Evolutionary conservation across 768 basidiomycete species (phyloP).

Genomic region (Boletus subcaerulescens): DNA sequence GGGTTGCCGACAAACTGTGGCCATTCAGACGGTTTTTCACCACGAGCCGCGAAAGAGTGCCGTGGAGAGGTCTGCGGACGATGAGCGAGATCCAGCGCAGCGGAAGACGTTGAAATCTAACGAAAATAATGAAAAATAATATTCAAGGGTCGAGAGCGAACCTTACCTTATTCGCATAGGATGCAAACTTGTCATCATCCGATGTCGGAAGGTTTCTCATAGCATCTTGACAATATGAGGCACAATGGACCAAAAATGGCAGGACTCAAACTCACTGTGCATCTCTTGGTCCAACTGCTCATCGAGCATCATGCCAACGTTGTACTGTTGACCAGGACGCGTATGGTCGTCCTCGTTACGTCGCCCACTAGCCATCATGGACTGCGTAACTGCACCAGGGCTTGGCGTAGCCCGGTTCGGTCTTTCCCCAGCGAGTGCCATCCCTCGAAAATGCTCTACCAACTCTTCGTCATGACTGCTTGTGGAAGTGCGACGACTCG

Average conservation of each 20-base stretch:
- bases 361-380: slow-evolving; percentile 51
- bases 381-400: slow-evolving; percentile 49
- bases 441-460: slow-evolving; percentile 68
- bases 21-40: slow-evolving; percentile 88
- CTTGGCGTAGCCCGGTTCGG: slow-evolving; percentile 55
- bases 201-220: slow-evolving; percentile 86
- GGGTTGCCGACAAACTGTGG: slow-evolving; percentile 75
- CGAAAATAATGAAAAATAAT: neutral
- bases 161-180: slow-evolving; percentile 63
- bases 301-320: slow-evolving; percentile 88
- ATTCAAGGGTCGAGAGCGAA: slow-evolving; percentile 1
- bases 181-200: slow-evolving; percentile 82
- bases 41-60: slow-evolving; percentile 52
- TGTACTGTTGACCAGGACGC: slow-evolving; percentile 62
- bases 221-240: slow-evolving; percentile 54
- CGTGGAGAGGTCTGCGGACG: slow-evolving; percentile 78
- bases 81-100: slow-evolving; percentile 90
- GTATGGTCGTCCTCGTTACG: slow-evolving; percentile 59
- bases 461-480: slow-evolving; percentile 85
- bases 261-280: slow-evolving; percentile 62
- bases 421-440: slow-evolving; percentile 65
- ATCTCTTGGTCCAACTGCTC: slow-evolving; percentile 93
- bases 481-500: slow-evolving; percentile 84
- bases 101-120: slow-evolving; percentile 83
- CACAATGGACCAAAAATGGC: slow-evolving; percentile 5